A percentile compares a stretch with the other conserved stretches of the same genome.
These are phyloP conservation scores for Penicillium sp. DNA, from an alignment of 2,329 filamentous ascomycete species.

Conservation along the genomic window DNA sequence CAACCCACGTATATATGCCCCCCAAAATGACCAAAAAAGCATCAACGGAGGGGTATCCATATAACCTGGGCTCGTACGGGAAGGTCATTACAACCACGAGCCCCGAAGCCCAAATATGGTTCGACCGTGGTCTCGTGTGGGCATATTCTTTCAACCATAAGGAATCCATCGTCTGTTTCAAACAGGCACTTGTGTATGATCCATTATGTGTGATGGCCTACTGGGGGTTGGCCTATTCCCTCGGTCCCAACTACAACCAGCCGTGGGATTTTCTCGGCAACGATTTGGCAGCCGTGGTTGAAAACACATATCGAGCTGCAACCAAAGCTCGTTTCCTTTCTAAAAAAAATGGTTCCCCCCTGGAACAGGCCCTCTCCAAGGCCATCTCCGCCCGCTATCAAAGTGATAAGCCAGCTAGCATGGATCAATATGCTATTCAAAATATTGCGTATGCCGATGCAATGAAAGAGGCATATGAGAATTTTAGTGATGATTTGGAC, in stretches of 20 bases:
- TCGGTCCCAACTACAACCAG: conserved; percentile 78
- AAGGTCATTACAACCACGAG: conserved; percentile 35
- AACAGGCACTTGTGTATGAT: conserved; percentile 36
- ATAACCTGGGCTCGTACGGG: conserved; percentile 28
- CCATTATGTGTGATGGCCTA: conserved; percentile 39
- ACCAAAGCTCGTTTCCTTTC: conserved; percentile 44
- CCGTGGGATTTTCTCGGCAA: conserved; percentile 70
- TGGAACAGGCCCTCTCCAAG: conserved; percentile 62
- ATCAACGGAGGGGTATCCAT: conserved; percentile 16
- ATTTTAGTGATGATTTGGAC: conserved; percentile 59
- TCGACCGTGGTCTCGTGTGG: conserved; percentile 41
- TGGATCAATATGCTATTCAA: conserved; percentile 52
- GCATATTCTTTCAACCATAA: conserved; percentile 43
- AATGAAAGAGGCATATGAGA: conserved; percentile 56
- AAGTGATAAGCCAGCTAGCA: conserved; percentile 42
- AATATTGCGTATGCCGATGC: conserved; percentile 61
- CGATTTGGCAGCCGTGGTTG: conserved; percentile 54
- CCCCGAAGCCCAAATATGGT: conserved; percentile 38
- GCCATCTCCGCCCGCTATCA: conserved; percentile 65
- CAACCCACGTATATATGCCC: neutral
- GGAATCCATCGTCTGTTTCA: conserved; percentile 39
- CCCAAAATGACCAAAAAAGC: neutral
- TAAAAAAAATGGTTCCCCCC: conserved; percentile 39
- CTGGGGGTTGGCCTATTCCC: conserved; percentile 56
- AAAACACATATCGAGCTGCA: conserved; percentile 48